phyloP scores from a whole-genome alignment of 495 filamentous ascomycete species.

The Neurospora sp. region DNA sequence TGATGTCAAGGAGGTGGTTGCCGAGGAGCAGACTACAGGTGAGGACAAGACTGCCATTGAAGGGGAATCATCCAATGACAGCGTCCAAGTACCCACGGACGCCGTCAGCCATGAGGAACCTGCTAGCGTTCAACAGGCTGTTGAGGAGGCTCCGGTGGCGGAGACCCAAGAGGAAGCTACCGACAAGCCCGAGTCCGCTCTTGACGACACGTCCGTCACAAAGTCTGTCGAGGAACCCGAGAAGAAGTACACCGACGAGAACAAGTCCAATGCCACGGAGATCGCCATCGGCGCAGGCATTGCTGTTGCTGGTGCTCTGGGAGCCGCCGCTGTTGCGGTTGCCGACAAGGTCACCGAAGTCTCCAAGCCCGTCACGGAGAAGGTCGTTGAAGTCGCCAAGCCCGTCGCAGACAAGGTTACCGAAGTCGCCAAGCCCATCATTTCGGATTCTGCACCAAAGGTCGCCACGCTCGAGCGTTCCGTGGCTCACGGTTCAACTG shows the following conservation, averaged over 20 bases:
- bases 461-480: background rate
- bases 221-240: slow-evolving; percentile 3
- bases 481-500: background rate
- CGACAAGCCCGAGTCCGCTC: slow-evolving; percentile 1
- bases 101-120: background rate
- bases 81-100: background rate
- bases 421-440: slow-evolving; percentile 2
- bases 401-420: slow-evolving; percentile 4
- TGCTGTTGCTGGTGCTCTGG: slow-evolving; percentile 11
- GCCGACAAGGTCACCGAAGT: slow-evolving; percentile 7
- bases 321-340: slow-evolving; percentile 12
- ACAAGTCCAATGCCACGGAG: slow-evolving; percentile 9
- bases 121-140: background rate
- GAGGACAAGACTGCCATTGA: background rate
- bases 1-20: background rate
- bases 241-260: background rate
- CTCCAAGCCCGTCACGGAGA: slow-evolving; percentile 5
- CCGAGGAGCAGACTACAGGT: background rate
- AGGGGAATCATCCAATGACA: slow-evolving; percentile 1
- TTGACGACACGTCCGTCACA: slow-evolving; percentile 8
- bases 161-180: slow-evolving; percentile 1
- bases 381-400: background rate
- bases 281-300: slow-evolving; percentile 17
- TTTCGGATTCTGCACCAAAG: background rate
- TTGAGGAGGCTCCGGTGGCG: background rate